A percentile compares a stretch with the other conserved stretches of the same genome.
phyloP scores from a whole-genome alignment of 371 early-diverging fungal species.

The Actinomortierella ambigua region DNA sequence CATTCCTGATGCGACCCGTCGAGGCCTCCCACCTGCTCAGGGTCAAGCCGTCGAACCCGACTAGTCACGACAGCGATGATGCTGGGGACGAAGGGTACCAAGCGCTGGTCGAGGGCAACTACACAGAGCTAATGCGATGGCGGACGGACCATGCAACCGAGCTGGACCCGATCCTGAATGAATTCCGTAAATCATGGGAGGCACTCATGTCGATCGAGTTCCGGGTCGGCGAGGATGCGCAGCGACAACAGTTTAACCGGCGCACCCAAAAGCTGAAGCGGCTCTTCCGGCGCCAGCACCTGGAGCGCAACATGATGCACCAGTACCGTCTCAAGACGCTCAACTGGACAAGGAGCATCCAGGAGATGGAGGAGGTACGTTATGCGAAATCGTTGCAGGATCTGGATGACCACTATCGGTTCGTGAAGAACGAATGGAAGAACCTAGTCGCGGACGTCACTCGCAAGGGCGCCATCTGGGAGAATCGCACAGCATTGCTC shows the following conservation, averaged over 20 bases:
- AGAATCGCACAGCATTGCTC: too few species aligned
- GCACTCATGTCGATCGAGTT: conserved; percentile 55
- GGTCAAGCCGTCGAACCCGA: conserved; percentile 38
- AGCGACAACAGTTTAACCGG: conserved; percentile 52
- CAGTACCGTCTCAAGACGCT: conserved; percentile 62
- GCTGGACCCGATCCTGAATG: conserved; percentile 48
- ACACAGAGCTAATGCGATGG: conserved; percentile 37
- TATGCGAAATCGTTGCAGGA: conserved; percentile 69
- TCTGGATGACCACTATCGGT: conserved; percentile 62
- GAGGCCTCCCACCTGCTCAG: conserved; percentile 27
- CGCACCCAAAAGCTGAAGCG: conserved; percentile 63
- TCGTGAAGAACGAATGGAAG: conserved; percentile 72
- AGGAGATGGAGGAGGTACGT: conserved; percentile 64
- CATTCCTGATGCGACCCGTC: conserved; percentile 35
- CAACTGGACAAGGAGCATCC: conserved; percentile 64
- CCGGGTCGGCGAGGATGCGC: conserved; percentile 59
- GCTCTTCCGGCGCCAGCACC: conserved; percentile 51
- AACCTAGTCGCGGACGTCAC: conserved; percentile 55
- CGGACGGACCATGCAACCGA: conserved; percentile 15
- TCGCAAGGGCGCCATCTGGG: conserved; percentile 73
- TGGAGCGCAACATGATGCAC: conserved; percentile 57
- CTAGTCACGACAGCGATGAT: conserved; percentile 29
- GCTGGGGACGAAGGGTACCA: conserved; percentile 52
- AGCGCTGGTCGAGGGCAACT: conserved; percentile 64
- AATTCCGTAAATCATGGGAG: conserved; percentile 69